Conservation (phyloP, 129 eudicot genomes). For the Escallonia herrerae region DNA sequence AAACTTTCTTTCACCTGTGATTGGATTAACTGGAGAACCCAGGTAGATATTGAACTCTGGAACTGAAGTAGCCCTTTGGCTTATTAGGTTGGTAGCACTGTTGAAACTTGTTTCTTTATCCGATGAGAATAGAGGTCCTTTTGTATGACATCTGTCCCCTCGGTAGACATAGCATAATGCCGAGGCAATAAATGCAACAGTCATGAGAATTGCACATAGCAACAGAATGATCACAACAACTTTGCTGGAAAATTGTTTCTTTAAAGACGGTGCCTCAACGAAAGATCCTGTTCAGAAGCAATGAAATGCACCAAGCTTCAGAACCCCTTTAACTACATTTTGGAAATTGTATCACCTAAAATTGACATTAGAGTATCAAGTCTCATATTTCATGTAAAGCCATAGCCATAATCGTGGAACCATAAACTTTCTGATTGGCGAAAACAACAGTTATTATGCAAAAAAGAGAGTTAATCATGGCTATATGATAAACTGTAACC, state of each 20-base stretch:
- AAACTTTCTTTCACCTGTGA: slow-evolving; percentile 34
- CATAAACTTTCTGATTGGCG: too few species aligned
- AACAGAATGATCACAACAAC: slow-evolving; percentile 45
- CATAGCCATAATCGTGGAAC: too few species aligned
- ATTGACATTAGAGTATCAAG: too few species aligned
- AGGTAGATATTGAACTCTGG: slow-evolving; percentile 32
- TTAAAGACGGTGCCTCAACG: slow-evolving; percentile 30
- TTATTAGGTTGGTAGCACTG: slow-evolving; percentile 65
- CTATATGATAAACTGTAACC: too few species aligned
- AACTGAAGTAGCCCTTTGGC: slow-evolving; percentile 44
- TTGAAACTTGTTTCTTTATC: slow-evolving; percentile 63
- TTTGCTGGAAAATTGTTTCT: slow-evolving; percentile 48
- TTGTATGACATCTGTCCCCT: slow-evolving; percentile 35
- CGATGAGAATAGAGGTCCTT: slow-evolving; percentile 40
- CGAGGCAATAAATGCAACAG: slow-evolving; percentile 41
- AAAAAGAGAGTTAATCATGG: too few species aligned
- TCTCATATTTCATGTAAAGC: too few species aligned
- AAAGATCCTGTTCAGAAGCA: slow-evolving; percentile 38
- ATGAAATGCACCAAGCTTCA: slow-evolving; percentile 6
- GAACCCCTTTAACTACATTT: not conserved
- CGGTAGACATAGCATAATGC: slow-evolving; percentile 39
- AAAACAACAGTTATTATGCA: too few species aligned
- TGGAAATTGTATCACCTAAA: not conserved
- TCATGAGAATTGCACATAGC: slow-evolving; percentile 43
- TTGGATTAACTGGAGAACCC: slow-evolving; percentile 31